phyloP scores from a whole-genome alignment of 2,329 filamentous ascomycete genomes.

The Aschersonia sp. region DNA sequence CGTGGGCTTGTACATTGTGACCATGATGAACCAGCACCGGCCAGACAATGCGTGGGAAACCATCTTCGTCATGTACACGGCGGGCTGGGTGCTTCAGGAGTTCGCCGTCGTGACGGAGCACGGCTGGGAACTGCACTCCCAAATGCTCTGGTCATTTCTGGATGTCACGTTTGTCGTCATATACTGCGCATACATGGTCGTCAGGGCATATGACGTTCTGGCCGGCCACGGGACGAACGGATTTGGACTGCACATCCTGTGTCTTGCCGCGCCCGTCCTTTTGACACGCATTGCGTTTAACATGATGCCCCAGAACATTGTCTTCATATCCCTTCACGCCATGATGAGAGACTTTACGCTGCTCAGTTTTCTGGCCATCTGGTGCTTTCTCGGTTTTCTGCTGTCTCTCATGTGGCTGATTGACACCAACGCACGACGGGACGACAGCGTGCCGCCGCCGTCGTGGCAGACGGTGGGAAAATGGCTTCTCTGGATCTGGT shows the following conservation, averaged over 20 bases:
- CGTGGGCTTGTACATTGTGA: constrained; percentile 44
- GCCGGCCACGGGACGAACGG: constrained; percentile 30
- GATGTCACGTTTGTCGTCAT: constrained; percentile 55
- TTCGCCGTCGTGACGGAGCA: constrained; percentile 53
- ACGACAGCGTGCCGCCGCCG: constrained; percentile 12
- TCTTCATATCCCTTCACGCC: constrained; percentile 57
- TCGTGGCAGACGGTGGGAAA: constrained; percentile 45
- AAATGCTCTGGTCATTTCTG: constrained; percentile 62
- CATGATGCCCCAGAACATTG: constrained; percentile 59
- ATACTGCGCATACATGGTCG: constrained; percentile 44
- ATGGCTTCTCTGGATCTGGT: constrained; percentile 74
- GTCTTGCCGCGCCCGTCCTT: constrained; percentile 53
- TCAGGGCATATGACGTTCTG: constrained; percentile 42
- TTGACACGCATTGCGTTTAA: constrained; percentile 59
- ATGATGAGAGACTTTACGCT: constrained; percentile 63
- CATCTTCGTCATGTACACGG: constrained; percentile 47
- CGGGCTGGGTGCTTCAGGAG: constrained; percentile 55
- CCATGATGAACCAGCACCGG: constrained; percentile 43
- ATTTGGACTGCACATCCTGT: constrained; percentile 49
- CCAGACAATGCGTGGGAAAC: constrained; percentile 38
- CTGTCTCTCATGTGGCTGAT: constrained; percentile 54
- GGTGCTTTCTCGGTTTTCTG: constrained; percentile 58
- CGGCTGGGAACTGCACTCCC: constrained; percentile 52
- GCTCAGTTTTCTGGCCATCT: constrained; percentile 50
- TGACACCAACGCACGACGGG: constrained; percentile 11